These are phyloP conservation scores for Umbelopsis isabellina DNA, from an alignment of 192 early-diverging fungal genomes.

Conservation along the genomic window DNA sequence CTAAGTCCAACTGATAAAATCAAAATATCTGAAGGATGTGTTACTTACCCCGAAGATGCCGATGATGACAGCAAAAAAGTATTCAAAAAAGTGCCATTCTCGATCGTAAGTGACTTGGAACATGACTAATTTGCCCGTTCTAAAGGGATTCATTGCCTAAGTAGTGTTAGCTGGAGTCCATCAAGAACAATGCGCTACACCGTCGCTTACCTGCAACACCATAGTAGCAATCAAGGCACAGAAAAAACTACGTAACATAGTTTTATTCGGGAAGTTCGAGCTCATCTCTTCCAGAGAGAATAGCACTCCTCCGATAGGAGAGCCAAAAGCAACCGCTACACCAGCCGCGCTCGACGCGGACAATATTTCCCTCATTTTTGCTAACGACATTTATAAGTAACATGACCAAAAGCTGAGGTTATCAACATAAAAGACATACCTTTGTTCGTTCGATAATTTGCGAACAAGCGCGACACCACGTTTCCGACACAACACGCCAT, in stretches of 20 bases:
- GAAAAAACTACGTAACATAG: constrained; percentile 97
- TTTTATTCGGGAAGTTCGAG: constrained; percentile 91
- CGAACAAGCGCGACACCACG: constrained; percentile 77
- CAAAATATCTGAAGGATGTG: not conserved
- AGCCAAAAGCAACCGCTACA: constrained; percentile 97
- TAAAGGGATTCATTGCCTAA: constrained; percentile 86
- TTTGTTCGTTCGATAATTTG: constrained; percentile 81
- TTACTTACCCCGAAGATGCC: constrained; percentile 76
- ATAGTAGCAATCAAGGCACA: constrained; percentile 95
- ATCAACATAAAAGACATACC: constrained; percentile 33
- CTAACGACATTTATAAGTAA: constrained; percentile 31
- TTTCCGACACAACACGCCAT: constrained; percentile 94
- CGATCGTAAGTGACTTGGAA: constrained; percentile 93
- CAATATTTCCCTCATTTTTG: constrained; percentile 81
- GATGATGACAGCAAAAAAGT: constrained; percentile 77
- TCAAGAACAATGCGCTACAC: not conserved
- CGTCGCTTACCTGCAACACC: constrained; percentile 66
- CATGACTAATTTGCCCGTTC: constrained; percentile 95
- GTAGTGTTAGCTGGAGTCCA: constrained; percentile 2
- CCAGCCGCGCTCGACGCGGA: constrained; percentile 92
- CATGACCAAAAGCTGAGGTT: constrained; percentile 11
- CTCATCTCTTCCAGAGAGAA: constrained; percentile 87
- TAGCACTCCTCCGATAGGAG: constrained; percentile 87
- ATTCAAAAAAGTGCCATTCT: constrained; percentile 95
- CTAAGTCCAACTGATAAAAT: not conserved